A percentile compares a stretch with the other conserved stretches of the same genome.
These are phyloP conservation scores for Torulaspora franciscae DNA, from an alignment of 805 yeast species.

Conservation along the genomic window DNA sequence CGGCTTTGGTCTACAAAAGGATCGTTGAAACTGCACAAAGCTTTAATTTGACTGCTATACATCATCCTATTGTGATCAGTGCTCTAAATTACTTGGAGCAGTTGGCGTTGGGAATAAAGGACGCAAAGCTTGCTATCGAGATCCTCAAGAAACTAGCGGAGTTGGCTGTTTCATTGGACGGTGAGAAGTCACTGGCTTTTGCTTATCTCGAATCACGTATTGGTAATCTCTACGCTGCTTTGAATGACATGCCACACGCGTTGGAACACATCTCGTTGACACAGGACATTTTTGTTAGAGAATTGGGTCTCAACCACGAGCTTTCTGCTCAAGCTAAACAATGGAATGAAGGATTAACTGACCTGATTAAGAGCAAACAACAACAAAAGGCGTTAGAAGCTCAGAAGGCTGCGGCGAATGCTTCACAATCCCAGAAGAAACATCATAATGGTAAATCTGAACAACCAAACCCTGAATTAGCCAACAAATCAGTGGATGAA, in stretches of 20 bases:
- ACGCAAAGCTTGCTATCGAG: constrained; percentile 48
- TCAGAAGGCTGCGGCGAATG: constrained; percentile 27
- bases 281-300: constrained; percentile 48
- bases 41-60: constrained; percentile 47
- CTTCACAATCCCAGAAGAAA: constrained; percentile 16
- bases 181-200: constrained; percentile 54
- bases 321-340: constrained; percentile 62
- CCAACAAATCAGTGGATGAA: constrained; percentile 65
- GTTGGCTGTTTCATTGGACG: constrained; percentile 49
- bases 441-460: constrained; percentile 33
- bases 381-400: constrained; percentile 29
- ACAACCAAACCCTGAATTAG: constrained; percentile 49
- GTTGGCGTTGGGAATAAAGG: constrained; percentile 55
- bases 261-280: constrained; percentile 53
- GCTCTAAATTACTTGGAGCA: constrained; percentile 47
- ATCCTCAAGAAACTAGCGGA: constrained; percentile 52
- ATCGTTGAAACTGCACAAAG: constrained; percentile 43
- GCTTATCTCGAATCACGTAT: constrained; percentile 65
- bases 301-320: constrained; percentile 63
- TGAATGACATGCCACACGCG: constrained; percentile 52
- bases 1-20: constrained; percentile 57
- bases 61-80: constrained; percentile 67
- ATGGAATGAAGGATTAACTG: constrained; percentile 55
- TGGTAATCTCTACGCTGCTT: constrained; percentile 54
- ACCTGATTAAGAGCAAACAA: constrained; percentile 31